Conservation (phyloP, 2,329 filamentous ascomycete species). For the Cladophialophora carrionii region DNA sequence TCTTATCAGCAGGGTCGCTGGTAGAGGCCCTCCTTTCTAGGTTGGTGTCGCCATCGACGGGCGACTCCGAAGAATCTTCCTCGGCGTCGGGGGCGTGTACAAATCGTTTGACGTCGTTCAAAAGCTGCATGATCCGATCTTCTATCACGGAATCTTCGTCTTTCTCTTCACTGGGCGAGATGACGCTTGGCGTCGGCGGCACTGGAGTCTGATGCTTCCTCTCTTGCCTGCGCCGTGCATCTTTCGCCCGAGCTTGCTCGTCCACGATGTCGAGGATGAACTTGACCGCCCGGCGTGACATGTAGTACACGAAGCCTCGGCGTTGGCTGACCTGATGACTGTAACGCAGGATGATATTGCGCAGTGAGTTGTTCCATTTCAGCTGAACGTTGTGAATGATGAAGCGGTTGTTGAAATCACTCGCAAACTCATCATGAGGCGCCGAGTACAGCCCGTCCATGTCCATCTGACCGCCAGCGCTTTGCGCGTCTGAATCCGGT, state of each 20-base stretch:
- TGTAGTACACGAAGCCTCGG: slow-evolving; percentile 95
- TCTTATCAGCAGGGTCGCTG: slow-evolving; percentile 68
- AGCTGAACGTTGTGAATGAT: slow-evolving; percentile 96
- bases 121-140: slow-evolving; percentile 80
- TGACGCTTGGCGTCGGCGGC: slow-evolving; percentile 27
- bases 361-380: slow-evolving; percentile 96
- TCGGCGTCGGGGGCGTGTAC: slow-evolving; percentile 68
- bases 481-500: slow-evolving; percentile 48
- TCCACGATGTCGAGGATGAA: slow-evolving; percentile 98
- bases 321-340: slow-evolving; percentile 96
- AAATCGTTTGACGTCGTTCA: slow-evolving; percentile 81
- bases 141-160: slow-evolving; percentile 72
- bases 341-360: slow-evolving; percentile 95
- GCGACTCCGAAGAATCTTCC: slow-evolving; percentile 39
- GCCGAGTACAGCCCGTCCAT: slow-evolving; percentile 66
- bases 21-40: slow-evolving; percentile 41
- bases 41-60: slow-evolving; percentile 44
- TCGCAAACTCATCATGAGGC: slow-evolving; percentile 78
- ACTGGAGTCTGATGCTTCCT: slow-evolving; percentile 19
- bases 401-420: slow-evolving; percentile 97
- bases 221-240: slow-evolving; percentile 40
- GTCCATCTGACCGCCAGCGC: slow-evolving; percentile 57
- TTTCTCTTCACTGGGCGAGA: slow-evolving; percentile 50
- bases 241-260: slow-evolving; percentile 78
- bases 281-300: slow-evolving; percentile 92